Evolutionary conservation across 495 filamentous ascomycete genomes (phyloP), one percentile per base, ranked within the genome.

Genomic region (Aspergillus funiculosus): DNA sequence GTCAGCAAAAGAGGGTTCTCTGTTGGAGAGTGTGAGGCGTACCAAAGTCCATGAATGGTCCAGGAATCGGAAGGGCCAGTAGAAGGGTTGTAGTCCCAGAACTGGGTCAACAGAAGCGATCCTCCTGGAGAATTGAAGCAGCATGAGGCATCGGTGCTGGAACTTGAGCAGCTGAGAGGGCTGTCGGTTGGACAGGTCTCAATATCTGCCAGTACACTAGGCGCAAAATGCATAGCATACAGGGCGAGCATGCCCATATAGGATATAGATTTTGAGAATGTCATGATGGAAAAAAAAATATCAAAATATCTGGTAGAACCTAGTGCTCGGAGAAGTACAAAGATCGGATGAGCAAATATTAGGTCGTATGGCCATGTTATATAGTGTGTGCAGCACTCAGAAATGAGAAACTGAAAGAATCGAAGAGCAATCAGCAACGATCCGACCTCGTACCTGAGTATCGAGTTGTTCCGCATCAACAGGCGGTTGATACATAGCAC

Each of bases 41-140:
- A 75, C 72, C 87, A 91, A 30, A 92, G 67, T 14, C 87, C 86
- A 56, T 90, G 88, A 22, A 92, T 64, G 4, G 87, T 91, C 87
- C 86, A 92, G 36, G 79, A 80, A 55, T 89, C 75, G n/a, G 68
- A 67, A 1, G 81, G 83, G 0, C 81, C 82, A 2, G 76, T 77
- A 20, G 78, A 63, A 6, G 80, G 79, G 54, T 79, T 59, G 0
- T 76, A 74, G 54, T 91, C 86, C 86, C 86, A 94, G 70, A 92
- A 89, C 52, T 91, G 86, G 11, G 86, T 87, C 56, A 79, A 76
- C 28, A 90, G 67, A 19, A 91, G 62, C 37, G 83, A 74, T 5
- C 87, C 87, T 18, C 86, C 85, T 0, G 84, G 84, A 38, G 76
- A 65, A 46, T 88, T 83, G 63, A 83, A 87, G 69, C 87, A 92